phyloP scores from a whole-genome alignment of 2,329 filamentous ascomycete genomes.

The Onygenales sp. region DNA sequence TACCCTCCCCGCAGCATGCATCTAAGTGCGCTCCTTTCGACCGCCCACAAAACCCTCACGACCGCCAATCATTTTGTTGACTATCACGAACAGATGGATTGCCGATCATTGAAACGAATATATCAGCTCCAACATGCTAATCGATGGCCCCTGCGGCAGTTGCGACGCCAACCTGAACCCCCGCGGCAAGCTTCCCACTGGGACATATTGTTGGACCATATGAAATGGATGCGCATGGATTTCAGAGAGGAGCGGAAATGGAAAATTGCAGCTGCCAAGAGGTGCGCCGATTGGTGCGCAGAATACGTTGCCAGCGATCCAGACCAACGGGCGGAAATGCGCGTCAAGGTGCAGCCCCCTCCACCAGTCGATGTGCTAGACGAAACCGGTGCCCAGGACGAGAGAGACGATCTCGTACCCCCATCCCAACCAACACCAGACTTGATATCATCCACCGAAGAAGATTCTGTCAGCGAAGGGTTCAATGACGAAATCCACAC shows the following conservation, averaged over 20 bases:
- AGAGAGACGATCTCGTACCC: constrained; percentile 20
- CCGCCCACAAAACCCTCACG: constrained; percentile 80
- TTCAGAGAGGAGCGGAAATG: constrained; percentile 90
- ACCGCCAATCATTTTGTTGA: constrained; percentile 77
- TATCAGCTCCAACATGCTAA: constrained; percentile 86
- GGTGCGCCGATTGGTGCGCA: constrained; percentile 71
- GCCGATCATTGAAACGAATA: constrained; percentile 73
- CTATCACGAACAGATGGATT: constrained; percentile 78
- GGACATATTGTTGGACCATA: constrained; percentile 80
- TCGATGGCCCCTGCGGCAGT: constrained; percentile 85
- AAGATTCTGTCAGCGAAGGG: constrained; percentile 45
- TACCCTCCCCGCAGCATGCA: constrained; percentile 44
- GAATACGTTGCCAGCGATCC: constrained; percentile 62
- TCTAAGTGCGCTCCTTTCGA: constrained; percentile 63
- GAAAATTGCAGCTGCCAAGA: constrained; percentile 74
- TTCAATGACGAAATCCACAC: constrained; percentile 36
- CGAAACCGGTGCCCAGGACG: constrained; percentile 21
- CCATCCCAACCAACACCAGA: constrained; percentile 54
- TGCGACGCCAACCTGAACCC: constrained; percentile 76
- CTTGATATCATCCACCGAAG: constrained; percentile 54
- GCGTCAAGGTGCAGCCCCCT: constrained; percentile 50
- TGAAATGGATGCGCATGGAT: constrained; percentile 97
- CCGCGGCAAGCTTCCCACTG: constrained; percentile 66
- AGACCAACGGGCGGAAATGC: constrained; percentile 57
- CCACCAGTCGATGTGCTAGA: constrained; percentile 18